phyloP scores from a whole-genome alignment of 2,329 filamentous ascomycete genomes.

The Fusarium equiseti region DNA sequence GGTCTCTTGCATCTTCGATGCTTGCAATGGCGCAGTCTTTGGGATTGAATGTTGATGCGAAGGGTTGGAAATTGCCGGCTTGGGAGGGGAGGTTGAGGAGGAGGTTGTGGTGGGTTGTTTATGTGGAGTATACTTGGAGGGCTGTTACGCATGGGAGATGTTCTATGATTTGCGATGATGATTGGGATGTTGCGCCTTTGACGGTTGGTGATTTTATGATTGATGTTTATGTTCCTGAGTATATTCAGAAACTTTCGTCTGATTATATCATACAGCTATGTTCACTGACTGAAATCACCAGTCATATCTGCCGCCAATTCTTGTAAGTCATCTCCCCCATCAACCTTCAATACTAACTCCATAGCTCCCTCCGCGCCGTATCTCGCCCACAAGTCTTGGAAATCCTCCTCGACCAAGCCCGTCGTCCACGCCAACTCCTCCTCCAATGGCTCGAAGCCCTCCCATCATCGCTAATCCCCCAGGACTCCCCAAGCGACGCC shows the following conservation, averaged over 20 bases:
- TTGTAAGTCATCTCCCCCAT: not conserved
- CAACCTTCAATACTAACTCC: fast-evolving
- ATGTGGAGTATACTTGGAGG: slow-evolving; percentile 9
- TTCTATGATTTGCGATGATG: not conserved
- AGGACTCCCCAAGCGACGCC: too few species aligned
- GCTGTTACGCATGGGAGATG: not conserved
- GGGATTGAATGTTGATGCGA: not conserved
- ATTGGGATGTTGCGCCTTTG: not conserved
- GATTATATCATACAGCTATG: not conserved
- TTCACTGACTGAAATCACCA: not conserved
- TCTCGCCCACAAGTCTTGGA: not conserved
- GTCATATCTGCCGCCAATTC: slow-evolving; percentile 3
- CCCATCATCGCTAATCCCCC: too few species aligned
- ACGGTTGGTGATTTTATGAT: not conserved
- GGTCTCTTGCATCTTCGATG: not conserved
- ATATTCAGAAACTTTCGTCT: not conserved
- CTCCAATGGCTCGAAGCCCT: slow-evolving; percentile 1
- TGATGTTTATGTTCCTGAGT: not conserved
- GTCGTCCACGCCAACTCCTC: not conserved
- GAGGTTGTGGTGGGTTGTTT: slow-evolving; percentile 8
- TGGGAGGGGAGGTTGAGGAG: not conserved
- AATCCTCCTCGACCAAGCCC: not conserved
- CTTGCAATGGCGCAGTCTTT: slow-evolving; percentile 7
- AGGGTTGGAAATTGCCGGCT: not conserved
- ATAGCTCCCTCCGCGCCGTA: slow-evolving; percentile 1